Conservation (phyloP, 441 rosid species). For the Francoa sonchifolia region DNA sequence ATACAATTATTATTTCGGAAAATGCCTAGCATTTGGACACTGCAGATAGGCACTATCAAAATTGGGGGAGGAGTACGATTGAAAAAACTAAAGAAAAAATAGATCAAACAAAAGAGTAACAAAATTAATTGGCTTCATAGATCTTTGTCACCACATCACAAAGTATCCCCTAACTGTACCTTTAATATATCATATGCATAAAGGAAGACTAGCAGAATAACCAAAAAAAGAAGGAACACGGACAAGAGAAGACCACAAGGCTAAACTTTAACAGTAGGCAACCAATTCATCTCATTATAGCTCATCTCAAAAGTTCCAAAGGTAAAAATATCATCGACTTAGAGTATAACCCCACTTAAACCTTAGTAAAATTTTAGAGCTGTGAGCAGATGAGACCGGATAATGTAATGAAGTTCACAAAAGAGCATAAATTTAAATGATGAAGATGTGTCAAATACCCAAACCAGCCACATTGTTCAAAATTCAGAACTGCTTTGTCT, state of each 20-base stretch:
- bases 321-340: neutral
- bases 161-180: too few species aligned
- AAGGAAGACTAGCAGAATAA: too few species aligned
- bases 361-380: too few species aligned
- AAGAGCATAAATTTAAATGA: too few species aligned
- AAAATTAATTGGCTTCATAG: neutral
- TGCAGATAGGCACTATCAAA: neutral
- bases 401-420: too few species aligned
- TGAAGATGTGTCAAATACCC: constrained; percentile 50
- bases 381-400: too few species aligned
- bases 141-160: too few species aligned
- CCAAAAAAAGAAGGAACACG: too few species aligned
- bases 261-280: neutral
- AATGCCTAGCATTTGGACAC: too few species aligned
- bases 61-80: neutral
- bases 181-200: too few species aligned
- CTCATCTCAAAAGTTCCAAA: neutral
- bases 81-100: neutral
- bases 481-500: constrained; percentile 83
- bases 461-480: constrained; percentile 99
- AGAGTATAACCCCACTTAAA: neutral
- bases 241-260: neutral
- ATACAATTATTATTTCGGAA: constrained; percentile 1
- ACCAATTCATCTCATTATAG: neutral
- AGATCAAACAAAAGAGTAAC: neutral